A percentile compares a stretch with the other conserved stretches of the same genome.
phyloP scores from a whole-genome alignment of 179 eudicot species.

The Gypsophila paniculata region DNA sequence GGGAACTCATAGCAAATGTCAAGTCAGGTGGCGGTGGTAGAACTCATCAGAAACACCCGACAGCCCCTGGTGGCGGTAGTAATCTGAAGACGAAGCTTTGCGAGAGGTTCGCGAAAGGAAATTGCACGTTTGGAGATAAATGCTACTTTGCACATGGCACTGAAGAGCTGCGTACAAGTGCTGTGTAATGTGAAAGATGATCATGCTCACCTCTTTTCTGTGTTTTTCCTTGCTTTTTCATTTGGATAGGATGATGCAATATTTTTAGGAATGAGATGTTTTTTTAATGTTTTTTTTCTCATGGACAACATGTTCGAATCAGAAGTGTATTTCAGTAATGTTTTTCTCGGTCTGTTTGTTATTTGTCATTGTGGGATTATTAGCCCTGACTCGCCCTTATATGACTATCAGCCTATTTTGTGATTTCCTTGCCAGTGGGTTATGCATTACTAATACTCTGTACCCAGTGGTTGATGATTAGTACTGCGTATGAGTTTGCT shows the following conservation, averaged over 20 bases:
- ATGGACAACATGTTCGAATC: conserved; percentile 1
- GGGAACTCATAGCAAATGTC: conserved; percentile 55
- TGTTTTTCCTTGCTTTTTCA: neutral
- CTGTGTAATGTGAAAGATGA: conserved; percentile 14
- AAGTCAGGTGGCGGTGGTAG: conserved; percentile 30
- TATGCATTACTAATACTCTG: neutral
- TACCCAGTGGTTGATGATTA: too few species aligned
- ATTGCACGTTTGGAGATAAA: conserved; percentile 74
- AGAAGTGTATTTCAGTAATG: conserved; percentile 6
- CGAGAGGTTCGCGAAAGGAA: conserved; percentile 68
- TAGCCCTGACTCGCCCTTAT: neutral
- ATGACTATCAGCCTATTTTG: neutral
- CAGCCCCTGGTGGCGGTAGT: conserved; percentile 23
- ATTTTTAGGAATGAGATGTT: conserved; percentile 5
- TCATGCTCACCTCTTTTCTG: neutral
- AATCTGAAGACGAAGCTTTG: conserved; percentile 78
- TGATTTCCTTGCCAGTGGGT: neutral
- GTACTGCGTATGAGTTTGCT: too few species aligned
- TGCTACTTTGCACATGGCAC: conserved; percentile 92
- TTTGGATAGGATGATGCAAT: neutral
- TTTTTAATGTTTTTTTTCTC: neutral
- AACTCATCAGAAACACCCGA: conserved; percentile 12
- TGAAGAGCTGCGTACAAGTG: conserved; percentile 56
- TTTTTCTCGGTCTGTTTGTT: neutral
- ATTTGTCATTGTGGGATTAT: conserved; percentile 5